Evolutionary conservation across 352 stramenopile species (phyloP), one percentile per base, ranked within the genome.

Genomic region (Phytophthora pistaciae): DNA sequence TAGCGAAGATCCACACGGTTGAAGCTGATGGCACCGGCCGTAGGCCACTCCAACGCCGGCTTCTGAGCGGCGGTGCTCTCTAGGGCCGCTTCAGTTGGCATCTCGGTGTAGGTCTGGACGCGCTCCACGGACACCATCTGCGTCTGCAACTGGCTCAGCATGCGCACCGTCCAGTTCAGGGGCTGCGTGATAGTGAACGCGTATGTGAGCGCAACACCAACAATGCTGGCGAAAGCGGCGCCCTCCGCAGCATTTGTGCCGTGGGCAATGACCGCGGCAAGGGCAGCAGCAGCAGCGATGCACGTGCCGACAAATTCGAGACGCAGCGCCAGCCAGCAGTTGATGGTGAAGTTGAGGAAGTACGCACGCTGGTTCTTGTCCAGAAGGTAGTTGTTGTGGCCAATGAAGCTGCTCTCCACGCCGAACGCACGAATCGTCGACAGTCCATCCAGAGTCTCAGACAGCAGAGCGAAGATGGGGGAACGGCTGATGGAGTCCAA

Each of bases 401-500:
- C 54, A 27, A 76, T 73, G 46, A 90, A 91, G 29, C 73, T 75
- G 49, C 62, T 52, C 46, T 88, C 82, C 9, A 76, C 82, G 18
- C 69, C 72, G 57, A 83, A 96, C 0, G 88, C 87, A 64, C 96
- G 91, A 27, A 99, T 99, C 7, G 94, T 99, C 8, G 92, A 70
- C 6, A 99, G 83, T 14, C 98, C 98, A 63, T 93, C 90, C 10
- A 99, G 78, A 40, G 87, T 99, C 79, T 99, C 97, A 0, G 90
- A 91, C n/a, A 99, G 80, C 66, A 98, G 77, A 2, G 92, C 88
- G 75, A 98, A 99, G 27, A 99, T 92, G 7, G 98, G 97, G 54
- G 92, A 91, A 31, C 84, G 83, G 46, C 74, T 89, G 70, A 99
- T 88, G 11, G 92, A 97, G 77, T 99, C 97, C 21, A 99, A 80